Evolutionary conservation across 139 green algal genomes (phyloP).

Genomic region (Closterium sp.): DNA sequence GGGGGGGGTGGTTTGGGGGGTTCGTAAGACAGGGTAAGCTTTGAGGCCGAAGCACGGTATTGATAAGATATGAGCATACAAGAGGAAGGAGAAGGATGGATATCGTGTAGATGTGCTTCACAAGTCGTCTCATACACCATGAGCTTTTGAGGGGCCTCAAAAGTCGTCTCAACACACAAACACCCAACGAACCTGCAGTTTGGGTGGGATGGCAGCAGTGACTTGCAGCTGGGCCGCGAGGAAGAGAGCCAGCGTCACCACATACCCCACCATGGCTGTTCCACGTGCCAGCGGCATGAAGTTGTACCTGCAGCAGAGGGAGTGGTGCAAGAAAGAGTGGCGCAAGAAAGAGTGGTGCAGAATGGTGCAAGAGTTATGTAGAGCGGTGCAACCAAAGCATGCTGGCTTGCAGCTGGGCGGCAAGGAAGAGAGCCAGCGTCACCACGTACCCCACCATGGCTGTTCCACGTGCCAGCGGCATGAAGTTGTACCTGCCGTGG

Average conservation of each 20-base stretch:
- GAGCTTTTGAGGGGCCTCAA: too few species aligned
- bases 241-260: conserved; percentile 77
- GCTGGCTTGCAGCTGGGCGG: conserved; percentile 75
- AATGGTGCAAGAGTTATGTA: too few species aligned
- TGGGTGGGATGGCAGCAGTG: conserved; percentile 69
- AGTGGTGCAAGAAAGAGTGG: background rate
- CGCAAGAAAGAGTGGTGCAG: too few species aligned
- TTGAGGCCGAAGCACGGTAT: too few species aligned
- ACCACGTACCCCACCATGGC: conserved; percentile 81
- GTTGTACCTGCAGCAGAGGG: conserved; percentile 71
- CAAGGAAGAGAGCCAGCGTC: conserved; percentile 79
- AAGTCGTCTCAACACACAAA: background rate
- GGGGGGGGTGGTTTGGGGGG: background rate
- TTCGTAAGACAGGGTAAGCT: too few species aligned
- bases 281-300: conserved; percentile 93
- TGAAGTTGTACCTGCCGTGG: conserved; percentile 94
- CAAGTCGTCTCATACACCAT: too few species aligned
- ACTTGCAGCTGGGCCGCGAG: conserved; percentile 80
- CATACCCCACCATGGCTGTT: conserved; percentile 81
- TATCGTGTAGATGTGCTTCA: too few species aligned
- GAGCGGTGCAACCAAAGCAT: background rate
- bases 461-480: conserved; percentile 86
- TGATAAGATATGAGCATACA: too few species aligned
- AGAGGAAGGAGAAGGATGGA: too few species aligned
- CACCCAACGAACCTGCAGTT: background rate